Evolutionary conservation across 2,329 filamentous ascomycete species (phyloP), one percentile per base, ranked within the genome.

Genomic region (Venturiaceae sp.): DNA sequence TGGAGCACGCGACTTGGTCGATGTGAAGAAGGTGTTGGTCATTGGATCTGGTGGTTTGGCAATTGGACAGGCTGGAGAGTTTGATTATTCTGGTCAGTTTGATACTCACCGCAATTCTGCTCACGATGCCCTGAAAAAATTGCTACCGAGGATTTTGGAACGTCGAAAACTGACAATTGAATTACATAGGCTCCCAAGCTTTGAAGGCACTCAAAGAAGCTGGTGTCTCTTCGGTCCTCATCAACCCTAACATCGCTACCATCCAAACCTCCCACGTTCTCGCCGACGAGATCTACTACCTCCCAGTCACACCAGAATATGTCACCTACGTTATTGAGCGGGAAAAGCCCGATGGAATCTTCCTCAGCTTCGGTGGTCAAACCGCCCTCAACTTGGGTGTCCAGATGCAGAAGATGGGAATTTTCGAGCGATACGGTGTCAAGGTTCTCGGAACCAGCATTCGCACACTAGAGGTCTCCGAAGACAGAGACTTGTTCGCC

Each of bases 181-280:
- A 1, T 14, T 16, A 23, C 63, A 69, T 68, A 96, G 91, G 94
- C 63, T 92, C 92, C 5, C 94, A 97, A 79, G 94, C 94, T 58
- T 81, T 99, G 63, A 97, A 97, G 77, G 94, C 94, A 39, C 81
- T 99, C 62, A 97, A 96, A 76, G 92, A 97, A 77, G 92, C 92
- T 63, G 90, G 90, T 62, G 89, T 97, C 61, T 77, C 86, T 65
- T 96, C 92, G 9, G 88, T 97, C 58, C 84, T 97, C 64, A 92
- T 97, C 73, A 97, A 97, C 77, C 92, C 92, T 68, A 97, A 97
- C 74, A 97, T 97, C 72, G 92, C 92, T 61, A 97, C 94, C 60
- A 97, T 97, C 69, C 92, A 97, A 77, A 97, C 92, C 66, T 91
- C 95, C 73, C 92, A 97, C 80, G 86, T 87, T 68, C 87, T 97